A percentile compares a stretch with the other conserved stretches of the same genome.
phyloP scores from a whole-genome alignment of 2,329 filamentous ascomycete genomes.

The Clathrospora elynae region DNA sequence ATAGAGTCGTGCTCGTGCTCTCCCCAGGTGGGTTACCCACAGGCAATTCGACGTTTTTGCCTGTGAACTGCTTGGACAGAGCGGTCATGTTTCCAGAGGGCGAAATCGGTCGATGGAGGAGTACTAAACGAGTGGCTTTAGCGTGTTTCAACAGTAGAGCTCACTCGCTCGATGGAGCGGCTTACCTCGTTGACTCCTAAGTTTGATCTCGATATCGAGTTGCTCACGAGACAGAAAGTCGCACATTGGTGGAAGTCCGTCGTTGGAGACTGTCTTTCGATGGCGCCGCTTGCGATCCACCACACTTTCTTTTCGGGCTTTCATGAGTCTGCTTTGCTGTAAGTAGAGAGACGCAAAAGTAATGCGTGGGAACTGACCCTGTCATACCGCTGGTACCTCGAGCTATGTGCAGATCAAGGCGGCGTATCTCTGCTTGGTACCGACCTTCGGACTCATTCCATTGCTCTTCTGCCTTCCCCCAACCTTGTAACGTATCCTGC shows the following conservation, averaged over 20 bases:
- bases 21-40: slow-evolving; percentile 41
- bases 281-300: slow-evolving; percentile 39
- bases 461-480: slow-evolving; percentile 35
- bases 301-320: slow-evolving; percentile 50
- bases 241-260: slow-evolving; percentile 9
- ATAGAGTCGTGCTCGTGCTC: slow-evolving; percentile 21
- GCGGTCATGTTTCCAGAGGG: slow-evolving; percentile 49
- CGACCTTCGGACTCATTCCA: slow-evolving; percentile 43
- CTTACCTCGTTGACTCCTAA: slow-evolving; percentile 34
- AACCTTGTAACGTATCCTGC: slow-evolving; percentile 31
- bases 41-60: slow-evolving; percentile 31
- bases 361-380: slow-evolving; percentile 26
- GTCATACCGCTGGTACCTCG: slow-evolving; percentile 49
- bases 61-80: slow-evolving; percentile 47
- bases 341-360: neutral
- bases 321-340: slow-evolving; percentile 39
- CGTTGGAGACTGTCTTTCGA: slow-evolving; percentile 23
- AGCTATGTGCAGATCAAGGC: slow-evolving; percentile 53
- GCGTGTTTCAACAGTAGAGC: neutral
- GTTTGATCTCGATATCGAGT: slow-evolving; percentile 34
- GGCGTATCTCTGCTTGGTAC: slow-evolving; percentile 51
- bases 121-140: slow-evolving; percentile 20
- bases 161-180: neutral
- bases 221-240: slow-evolving; percentile 24
- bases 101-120: slow-evolving; percentile 39